Base-by-base conservation (phyloP, 768 basidiomycete genomes). In the Lactarius pseudohatsudake region DNA sequence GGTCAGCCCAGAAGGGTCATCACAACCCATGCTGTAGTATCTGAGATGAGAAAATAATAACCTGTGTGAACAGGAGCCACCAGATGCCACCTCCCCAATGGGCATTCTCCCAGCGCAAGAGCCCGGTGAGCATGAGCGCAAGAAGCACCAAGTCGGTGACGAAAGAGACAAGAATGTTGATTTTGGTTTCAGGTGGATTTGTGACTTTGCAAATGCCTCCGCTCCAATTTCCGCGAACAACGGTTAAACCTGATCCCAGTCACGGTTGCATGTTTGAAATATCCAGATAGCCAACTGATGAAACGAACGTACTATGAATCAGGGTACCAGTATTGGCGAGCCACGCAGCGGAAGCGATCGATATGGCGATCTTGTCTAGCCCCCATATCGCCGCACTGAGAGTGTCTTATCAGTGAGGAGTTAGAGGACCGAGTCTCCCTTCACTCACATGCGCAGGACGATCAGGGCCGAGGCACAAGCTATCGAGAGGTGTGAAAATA, bases 371-470 rank as follows among this genome's bases (percentile, higher is more conserved):
- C 38, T 22, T 66, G 36, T 62, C 62, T 7, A 20, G 15, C 45
- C 57, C 43, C 60, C 65, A 66, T 45, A 66, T 38, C 22, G 38
- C 61, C 9, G 30, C 7, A 26, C 65, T 66, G 56, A 43, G 34
- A 40, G 36, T 20, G 28, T n/a, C 15, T 16, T 13, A 11, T 32
- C 43, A 8, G 55, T 28, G 16, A 10, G 26, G 18, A 28, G 16
- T 16, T 5, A 10, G 8, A 47, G 9, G n/a, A 45, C 1, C 20
- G 43, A n/a, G 43, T 22, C 47, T 32, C 22, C 8, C 47, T 32
- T 15, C 8, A 32, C 65, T 40, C 59, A 68, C 67, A 68, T 57
- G 43, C 67, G 67, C 32, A 65, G 45, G 22, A 68, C 54, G n/a
- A 61, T 58, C 18, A 68, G 64, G 1, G 43, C 57, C 36, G 59